A percentile compares a stretch with the other conserved stretches of the same genome.
Conservation (phyloP, 2,329 filamentous ascomycete genomes). For the Ilyonectria sp. region DNA sequence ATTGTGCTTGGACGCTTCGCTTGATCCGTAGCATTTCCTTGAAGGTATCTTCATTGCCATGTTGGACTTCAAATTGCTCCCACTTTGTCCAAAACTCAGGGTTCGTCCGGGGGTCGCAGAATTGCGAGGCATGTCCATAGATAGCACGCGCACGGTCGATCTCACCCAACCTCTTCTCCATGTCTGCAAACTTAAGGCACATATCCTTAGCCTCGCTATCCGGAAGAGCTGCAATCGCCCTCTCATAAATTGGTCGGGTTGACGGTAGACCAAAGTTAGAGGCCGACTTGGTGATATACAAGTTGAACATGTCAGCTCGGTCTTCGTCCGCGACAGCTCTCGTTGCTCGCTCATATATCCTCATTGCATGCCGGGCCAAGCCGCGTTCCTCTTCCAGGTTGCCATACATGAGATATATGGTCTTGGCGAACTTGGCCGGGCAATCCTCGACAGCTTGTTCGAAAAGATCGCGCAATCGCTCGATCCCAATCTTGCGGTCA, state of each 20-base stretch:
- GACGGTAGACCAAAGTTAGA: slow-evolving; percentile 98
- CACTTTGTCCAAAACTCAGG: slow-evolving; percentile 95
- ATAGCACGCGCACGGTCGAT: slow-evolving; percentile 96
- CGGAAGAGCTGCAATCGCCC: slow-evolving; percentile 92
- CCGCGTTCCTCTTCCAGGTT: slow-evolving; percentile 96
- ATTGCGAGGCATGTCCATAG: slow-evolving; percentile 96
- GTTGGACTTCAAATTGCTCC: slow-evolving; percentile 97
- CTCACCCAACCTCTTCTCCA: slow-evolving; percentile 92
- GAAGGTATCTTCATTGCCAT: slow-evolving; percentile 99
- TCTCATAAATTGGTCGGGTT: slow-evolving; percentile 95
- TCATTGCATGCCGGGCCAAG: slow-evolving; percentile 95
- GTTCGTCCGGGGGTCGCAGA: slow-evolving; percentile 94
- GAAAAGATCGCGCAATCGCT: slow-evolving; percentile 93
- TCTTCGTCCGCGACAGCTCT: slow-evolving; percentile 96
- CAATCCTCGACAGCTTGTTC: slow-evolving; percentile 97
- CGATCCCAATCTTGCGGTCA: slow-evolving; percentile 95
- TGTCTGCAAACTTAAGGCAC: slow-evolving; percentile 98
- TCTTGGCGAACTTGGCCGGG: slow-evolving; percentile 95
- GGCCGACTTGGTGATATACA: slow-evolving; percentile 98
- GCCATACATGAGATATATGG: slow-evolving; percentile 98
- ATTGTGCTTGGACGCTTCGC: slow-evolving; percentile 95
- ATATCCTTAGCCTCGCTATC: slow-evolving; percentile 95
- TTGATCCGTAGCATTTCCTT: slow-evolving; percentile 99
- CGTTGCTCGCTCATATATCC: slow-evolving; percentile 97
- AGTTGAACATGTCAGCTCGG: slow-evolving; percentile 97